Percentiles rank a stretch among this genome's conserved stretches.
These are phyloP conservation scores for Acaromyces ingoldii DNA, from an alignment of 1,284 basidiomycete genomes.

Conservation along the genomic window DNA sequence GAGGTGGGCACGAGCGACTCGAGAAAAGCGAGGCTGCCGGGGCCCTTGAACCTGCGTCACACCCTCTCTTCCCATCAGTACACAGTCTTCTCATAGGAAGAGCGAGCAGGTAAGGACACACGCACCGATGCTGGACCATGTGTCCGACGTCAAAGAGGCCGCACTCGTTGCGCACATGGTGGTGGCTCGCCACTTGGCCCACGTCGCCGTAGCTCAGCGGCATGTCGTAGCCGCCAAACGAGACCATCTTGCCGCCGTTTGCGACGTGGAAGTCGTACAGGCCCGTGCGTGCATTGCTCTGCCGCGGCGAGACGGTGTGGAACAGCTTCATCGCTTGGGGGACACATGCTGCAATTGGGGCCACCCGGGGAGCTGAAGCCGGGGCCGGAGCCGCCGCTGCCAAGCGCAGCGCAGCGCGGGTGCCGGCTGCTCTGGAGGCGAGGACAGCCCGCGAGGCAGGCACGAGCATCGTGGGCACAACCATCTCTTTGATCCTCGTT, in stretches of 20 bases:
- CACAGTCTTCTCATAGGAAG: neutral
- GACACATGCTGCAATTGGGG: neutral
- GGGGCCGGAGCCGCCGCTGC: neutral
- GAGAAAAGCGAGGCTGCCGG: slow-evolving; percentile 63
- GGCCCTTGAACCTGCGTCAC: slow-evolving; percentile 45
- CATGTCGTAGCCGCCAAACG: slow-evolving; percentile 94
- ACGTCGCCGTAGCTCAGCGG: slow-evolving; percentile 72
- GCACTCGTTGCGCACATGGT: slow-evolving; percentile 75
- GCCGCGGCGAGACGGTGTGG: no score
- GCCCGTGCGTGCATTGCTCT: slow-evolving; percentile 61
- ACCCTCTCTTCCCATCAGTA: no score
- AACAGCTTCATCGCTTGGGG: no score
- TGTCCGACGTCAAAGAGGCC: slow-evolving; percentile 97
- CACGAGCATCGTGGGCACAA: no score
- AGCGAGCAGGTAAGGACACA: neutral
- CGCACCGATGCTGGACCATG: slow-evolving; percentile 63
- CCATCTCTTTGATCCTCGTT: no score
- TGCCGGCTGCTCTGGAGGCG: no score
- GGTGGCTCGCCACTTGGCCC: slow-evolving; percentile 67
- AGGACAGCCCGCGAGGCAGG: no score
- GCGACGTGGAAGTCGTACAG: slow-evolving; percentile 85
- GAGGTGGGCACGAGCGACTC: slow-evolving; percentile 64
- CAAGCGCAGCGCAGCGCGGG: no score
- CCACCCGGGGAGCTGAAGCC: neutral
- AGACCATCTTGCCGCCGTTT: slow-evolving; percentile 88